Conservation (phyloP, 2,329 filamentous ascomycete genomes). For the Nothomitra cinnamomea region DNA sequence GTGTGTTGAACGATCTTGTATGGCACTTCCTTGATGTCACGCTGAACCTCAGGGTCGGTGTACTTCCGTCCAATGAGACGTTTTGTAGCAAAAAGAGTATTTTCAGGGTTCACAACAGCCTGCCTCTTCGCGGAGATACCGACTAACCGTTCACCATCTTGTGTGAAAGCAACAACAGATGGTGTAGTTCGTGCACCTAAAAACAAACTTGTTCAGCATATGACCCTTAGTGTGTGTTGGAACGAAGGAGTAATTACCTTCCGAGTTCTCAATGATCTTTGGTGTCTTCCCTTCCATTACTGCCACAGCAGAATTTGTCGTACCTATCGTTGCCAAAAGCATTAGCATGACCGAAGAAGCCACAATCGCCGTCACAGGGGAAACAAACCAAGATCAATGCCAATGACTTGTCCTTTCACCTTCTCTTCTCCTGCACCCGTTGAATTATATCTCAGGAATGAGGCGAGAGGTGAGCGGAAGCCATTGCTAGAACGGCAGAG, state of each 20-base stretch:
- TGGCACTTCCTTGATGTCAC: constrained; percentile 91
- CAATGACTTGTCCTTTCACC: constrained; percentile 90
- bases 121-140: constrained; percentile 97
- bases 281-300: constrained; percentile 94
- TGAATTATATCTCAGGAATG: constrained; percentile 63
- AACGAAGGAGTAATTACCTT: constrained; percentile 42
- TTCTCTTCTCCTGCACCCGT: constrained; percentile 51
- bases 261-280: constrained; percentile 94
- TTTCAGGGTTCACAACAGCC: constrained; percentile 95
- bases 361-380: constrained; percentile 3
- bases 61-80: constrained; percentile 97
- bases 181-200: constrained; percentile 76
- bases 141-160: constrained; percentile 89
- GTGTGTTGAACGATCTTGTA: constrained; percentile 97
- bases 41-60: constrained; percentile 82
- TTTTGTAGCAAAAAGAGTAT: constrained; percentile 97
- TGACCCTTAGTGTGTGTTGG: constrained; percentile 1
- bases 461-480: constrained; percentile 51
- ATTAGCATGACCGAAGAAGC: constrained; percentile 3
- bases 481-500: constrained; percentile 49
- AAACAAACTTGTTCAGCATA: constrained; percentile 8
- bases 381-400: constrained; percentile 80
- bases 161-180: constrained; percentile 87
- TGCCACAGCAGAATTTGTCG: constrained; percentile 93
- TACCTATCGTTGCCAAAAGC: constrained; percentile 32